These are phyloP conservation scores for Collybiopsis luxurians DNA, from an alignment of 768 basidiomycete species.

Conservation along the genomic window DNA sequence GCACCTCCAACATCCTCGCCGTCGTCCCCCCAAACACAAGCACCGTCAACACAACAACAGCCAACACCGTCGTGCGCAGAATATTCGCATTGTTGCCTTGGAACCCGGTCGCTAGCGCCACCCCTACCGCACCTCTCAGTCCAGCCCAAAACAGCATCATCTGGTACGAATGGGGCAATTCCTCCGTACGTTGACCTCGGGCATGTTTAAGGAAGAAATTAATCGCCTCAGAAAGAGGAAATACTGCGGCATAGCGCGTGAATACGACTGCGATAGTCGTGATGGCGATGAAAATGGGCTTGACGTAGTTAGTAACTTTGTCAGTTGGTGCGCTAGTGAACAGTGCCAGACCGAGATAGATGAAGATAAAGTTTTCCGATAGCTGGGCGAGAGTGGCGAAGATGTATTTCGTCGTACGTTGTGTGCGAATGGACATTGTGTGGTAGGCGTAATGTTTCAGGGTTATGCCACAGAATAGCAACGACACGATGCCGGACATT, in stretches of 20 bases:
- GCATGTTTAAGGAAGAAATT: slow-evolving; percentile 87
- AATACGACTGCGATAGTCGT: slow-evolving; percentile 91
- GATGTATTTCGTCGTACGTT: slow-evolving; percentile 92
- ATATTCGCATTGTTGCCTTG: slow-evolving; percentile 91
- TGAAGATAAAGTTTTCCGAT: slow-evolving; percentile 99
- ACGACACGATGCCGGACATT: slow-evolving; percentile 96
- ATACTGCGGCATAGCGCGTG: slow-evolving; percentile 93
- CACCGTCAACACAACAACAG: slow-evolving; percentile 94
- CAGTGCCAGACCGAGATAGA: slow-evolving; percentile 95
- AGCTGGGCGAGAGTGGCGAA: slow-evolving; percentile 93
- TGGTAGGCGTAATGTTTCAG: slow-evolving; percentile 99
- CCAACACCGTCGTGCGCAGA: slow-evolving; percentile 88
- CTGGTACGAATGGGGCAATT: slow-evolving; percentile 95
- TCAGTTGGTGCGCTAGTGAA: slow-evolving; percentile 87
- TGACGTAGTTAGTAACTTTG: slow-evolving; percentile 81
- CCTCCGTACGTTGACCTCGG: slow-evolving; percentile 83
- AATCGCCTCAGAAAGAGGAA: slow-evolving; percentile 92
- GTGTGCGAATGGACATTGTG: slow-evolving; percentile 95
- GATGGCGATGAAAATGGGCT: slow-evolving; percentile 92
- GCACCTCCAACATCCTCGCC: slow-evolving; percentile 90
- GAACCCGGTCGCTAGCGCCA: slow-evolving; percentile 95
- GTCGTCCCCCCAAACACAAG: slow-evolving; percentile 97
- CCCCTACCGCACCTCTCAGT: slow-evolving; percentile 93
- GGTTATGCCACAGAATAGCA: slow-evolving; percentile 98
- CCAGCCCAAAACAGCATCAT: slow-evolving; percentile 99